Conservation (phyloP, 2,329 filamentous ascomycete genomes). For the Tolypocladium pustulatum region DNA sequence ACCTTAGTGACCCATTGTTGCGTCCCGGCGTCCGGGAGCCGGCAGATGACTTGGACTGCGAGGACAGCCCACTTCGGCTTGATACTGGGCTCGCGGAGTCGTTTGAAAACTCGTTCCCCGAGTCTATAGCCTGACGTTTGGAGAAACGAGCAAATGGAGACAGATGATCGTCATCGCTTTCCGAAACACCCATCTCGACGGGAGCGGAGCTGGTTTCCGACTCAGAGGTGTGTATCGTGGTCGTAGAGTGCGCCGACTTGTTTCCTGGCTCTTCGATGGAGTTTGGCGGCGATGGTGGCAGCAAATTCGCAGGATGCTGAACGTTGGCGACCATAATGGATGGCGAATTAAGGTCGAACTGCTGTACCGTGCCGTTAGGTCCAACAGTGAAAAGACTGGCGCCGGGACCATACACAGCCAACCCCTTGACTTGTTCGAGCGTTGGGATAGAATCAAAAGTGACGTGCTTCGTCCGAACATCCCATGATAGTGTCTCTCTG, state of each 20-base stretch:
- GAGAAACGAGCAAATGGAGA: slow-evolving; percentile 68
- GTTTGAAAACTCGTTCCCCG: slow-evolving; percentile 47
- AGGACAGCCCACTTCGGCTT: slow-evolving; percentile 51
- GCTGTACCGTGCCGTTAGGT: slow-evolving; percentile 79
- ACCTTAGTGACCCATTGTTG: slow-evolving; percentile 40
- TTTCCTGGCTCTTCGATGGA: slow-evolving; percentile 63
- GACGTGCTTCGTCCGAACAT: slow-evolving; percentile 95
- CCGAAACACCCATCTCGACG: slow-evolving; percentile 50
- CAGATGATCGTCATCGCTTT: slow-evolving; percentile 67
- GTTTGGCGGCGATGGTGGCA: slow-evolving; percentile 74
- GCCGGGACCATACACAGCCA: slow-evolving; percentile 81
- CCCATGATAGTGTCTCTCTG: slow-evolving; percentile 89
- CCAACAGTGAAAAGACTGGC: slow-evolving; percentile 90
- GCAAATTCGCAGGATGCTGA: slow-evolving; percentile 69
- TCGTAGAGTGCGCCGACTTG: slow-evolving; percentile 33
- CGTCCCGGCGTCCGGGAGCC: slow-evolving; percentile 41
- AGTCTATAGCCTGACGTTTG: slow-evolving; percentile 52
- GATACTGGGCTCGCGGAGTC: slow-evolving; percentile 59
- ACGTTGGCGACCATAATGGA: slow-evolving; percentile 75
- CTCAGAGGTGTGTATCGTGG: slow-evolving; percentile 39
- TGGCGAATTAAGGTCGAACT: slow-evolving; percentile 84
- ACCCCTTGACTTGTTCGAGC: slow-evolving; percentile 65
- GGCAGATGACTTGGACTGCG: slow-evolving; percentile 41
- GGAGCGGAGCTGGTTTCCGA: slow-evolving; percentile 45
- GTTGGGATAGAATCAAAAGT: slow-evolving; percentile 84